Conservation (phyloP, 768 basidiomycete genomes). For the Neoboletus brunneissimus region DNA sequence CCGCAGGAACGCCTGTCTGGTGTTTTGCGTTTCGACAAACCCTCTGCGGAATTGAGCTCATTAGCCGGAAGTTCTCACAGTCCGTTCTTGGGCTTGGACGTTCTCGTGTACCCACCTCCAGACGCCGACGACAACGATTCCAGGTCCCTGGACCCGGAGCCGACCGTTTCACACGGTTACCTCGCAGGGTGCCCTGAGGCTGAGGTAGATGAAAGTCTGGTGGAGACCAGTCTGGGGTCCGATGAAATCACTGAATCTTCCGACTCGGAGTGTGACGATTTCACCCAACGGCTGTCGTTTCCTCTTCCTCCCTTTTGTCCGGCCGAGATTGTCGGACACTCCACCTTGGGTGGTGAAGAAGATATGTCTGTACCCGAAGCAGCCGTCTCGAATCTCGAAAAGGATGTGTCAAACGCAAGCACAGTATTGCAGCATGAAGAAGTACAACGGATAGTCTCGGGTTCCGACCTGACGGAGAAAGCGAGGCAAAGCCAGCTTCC, state of each 20-base stretch:
- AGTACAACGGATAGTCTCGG: neutral
- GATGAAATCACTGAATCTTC: neutral
- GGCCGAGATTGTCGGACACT: slow-evolving; percentile 1
- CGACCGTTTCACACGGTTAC: neutral
- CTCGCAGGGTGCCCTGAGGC: neutral
- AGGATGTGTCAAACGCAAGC: neutral
- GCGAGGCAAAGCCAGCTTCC: slow-evolving; percentile 5
- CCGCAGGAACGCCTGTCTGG: neutral
- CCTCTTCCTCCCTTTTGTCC: slow-evolving; percentile 17
- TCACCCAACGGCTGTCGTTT: slow-evolving; percentile 17
- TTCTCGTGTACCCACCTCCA: neutral
- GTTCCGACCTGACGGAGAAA: slow-evolving; percentile 18
- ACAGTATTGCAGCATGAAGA: neutral
- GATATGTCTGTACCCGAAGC: neutral
- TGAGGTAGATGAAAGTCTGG: neutral
- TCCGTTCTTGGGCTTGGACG: neutral
- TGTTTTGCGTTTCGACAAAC: neutral
- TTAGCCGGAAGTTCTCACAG: neutral
- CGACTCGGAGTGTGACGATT: neutral
- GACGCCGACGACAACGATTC: neutral
- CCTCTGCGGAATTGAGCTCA: neutral
- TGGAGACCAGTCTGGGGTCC: neutral
- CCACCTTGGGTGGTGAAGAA: neutral
- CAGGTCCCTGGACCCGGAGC: neutral
- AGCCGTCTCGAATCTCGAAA: neutral